A percentile compares a stretch with the other conserved stretches of the same genome.
These are phyloP conservation scores for Fibroporia radiculosa DNA, from an alignment of 768 basidiomycete species.

Conservation along the genomic window DNA sequence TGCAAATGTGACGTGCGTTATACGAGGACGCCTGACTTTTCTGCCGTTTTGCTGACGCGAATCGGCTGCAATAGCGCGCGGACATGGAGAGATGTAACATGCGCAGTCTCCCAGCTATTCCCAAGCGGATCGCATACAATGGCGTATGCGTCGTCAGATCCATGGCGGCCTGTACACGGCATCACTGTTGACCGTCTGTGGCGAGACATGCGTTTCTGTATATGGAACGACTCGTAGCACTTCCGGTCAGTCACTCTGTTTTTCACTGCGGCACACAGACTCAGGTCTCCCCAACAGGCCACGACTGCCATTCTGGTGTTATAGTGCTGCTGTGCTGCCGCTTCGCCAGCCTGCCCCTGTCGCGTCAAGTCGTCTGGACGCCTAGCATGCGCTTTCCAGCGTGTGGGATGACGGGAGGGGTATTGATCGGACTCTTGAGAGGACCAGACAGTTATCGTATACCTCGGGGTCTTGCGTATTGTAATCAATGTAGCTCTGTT, in stretches of 20 bases:
- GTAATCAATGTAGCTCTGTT: conserved; percentile 2
- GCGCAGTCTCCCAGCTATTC: conserved; percentile 55
- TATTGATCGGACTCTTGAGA: background rate
- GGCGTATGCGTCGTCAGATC: conserved; percentile 19
- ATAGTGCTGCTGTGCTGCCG: background rate
- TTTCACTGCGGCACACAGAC: too few relatives aligned
- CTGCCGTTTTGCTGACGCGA: conserved; percentile 4
- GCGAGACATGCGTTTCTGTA: conserved; percentile 57
- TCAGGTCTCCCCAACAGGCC: too few relatives aligned
- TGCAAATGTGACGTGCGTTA: conserved; percentile 61
- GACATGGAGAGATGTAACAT: conserved; percentile 58
- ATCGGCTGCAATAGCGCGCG: conserved; percentile 37
- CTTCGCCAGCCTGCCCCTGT: background rate
- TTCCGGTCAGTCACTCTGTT: background rate
- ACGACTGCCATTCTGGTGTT: background rate
- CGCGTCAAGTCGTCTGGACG: conserved; percentile 2
- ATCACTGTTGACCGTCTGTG: conserved; percentile 60
- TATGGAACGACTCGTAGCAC: conserved; percentile 47
- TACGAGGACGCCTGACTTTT: conserved; percentile 5
- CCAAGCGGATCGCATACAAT: conserved; percentile 27
- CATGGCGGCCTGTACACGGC: conserved; percentile 37
- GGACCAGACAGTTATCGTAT: background rate
- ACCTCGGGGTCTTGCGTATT: background rate
- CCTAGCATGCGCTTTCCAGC: background rate
- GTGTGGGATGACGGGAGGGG: background rate